Percentiles rank a stretch among this genome's conserved stretches.
Conservation (phyloP, 345 rosid genomes). For the Eucalyptus curtisii region DNA sequence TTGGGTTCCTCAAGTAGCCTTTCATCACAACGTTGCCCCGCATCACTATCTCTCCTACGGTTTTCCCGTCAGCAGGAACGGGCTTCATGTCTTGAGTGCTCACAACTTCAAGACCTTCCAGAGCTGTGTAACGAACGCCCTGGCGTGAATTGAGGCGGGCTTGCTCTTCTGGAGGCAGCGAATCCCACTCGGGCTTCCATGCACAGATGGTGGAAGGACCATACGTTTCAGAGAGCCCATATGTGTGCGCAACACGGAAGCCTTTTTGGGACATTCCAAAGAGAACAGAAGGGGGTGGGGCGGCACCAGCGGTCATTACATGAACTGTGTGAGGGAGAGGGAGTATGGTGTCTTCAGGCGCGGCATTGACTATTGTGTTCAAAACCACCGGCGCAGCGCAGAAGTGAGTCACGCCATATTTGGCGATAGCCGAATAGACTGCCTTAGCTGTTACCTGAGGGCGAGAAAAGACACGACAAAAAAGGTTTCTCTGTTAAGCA, state of each 20-base stretch:
- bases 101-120: slow-evolving; percentile 67
- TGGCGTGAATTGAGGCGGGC: slow-evolving; percentile 91
- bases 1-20: slow-evolving; percentile 77
- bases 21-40: slow-evolving; percentile 82
- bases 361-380: slow-evolving; percentile 69
- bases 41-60: slow-evolving; percentile 79
- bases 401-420: slow-evolving; percentile 66
- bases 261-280: slow-evolving; percentile 62
- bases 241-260: slow-evolving; percentile 74
- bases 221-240: slow-evolving; percentile 87
- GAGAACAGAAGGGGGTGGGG: slow-evolving; percentile 81
- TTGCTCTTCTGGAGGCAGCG: slow-evolving; percentile 49
- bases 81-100: slow-evolving; percentile 48
- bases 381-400: slow-evolving; percentile 93
- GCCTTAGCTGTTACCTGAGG: slow-evolving; percentile 78
- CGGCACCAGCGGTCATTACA: slow-evolving; percentile 87
- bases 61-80: slow-evolving; percentile 78
- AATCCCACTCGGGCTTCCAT: slow-evolving; percentile 94
- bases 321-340: slow-evolving; percentile 74
- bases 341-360: slow-evolving; percentile 58
- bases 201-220: slow-evolving; percentile 87
- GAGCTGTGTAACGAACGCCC: slow-evolving; percentile 62
- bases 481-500: neutral
- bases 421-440: slow-evolving; percentile 67
- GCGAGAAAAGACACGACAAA: neutral